Evolutionary conservation across 2,329 filamentous ascomycete species (phyloP).

Genomic region (Fusarium nurragi): DNA sequence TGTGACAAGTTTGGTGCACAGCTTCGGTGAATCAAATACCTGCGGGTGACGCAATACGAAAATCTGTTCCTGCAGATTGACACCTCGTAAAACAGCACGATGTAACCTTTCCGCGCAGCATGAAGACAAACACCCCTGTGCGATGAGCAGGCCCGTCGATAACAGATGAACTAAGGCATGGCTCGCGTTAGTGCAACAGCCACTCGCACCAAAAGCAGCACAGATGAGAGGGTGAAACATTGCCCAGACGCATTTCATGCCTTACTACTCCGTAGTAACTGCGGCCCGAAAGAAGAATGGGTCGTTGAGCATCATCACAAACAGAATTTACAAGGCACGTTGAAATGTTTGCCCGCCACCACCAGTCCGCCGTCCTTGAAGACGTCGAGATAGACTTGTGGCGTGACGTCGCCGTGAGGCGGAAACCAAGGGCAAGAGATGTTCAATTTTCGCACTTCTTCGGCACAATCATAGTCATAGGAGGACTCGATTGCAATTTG

Average conservation of each 20-base stretch:
- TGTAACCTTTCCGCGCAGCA: slow-evolving; percentile 28
- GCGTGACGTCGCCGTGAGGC: slow-evolving; percentile 41
- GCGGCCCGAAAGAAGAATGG: slow-evolving; percentile 5
- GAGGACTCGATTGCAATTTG: slow-evolving; percentile 95
- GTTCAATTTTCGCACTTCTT: slow-evolving; percentile 94
- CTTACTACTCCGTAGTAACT: neutral
- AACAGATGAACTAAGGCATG: slow-evolving; percentile 20
- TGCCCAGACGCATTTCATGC: slow-evolving; percentile 20
- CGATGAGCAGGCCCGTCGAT: slow-evolving; percentile 7
- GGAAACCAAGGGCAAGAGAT: slow-evolving; percentile 46
- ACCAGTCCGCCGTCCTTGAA: slow-evolving; percentile 19
- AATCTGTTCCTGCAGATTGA: slow-evolving; percentile 20
- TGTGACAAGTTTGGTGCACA: neutral
- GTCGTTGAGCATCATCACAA: slow-evolving; percentile 13
- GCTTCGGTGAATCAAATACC: neutral
- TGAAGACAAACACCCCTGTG: slow-evolving; percentile 3
- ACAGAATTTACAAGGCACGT: slow-evolving; percentile 7
- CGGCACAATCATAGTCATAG: slow-evolving; percentile 95
- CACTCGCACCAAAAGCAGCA: slow-evolving; percentile 1
- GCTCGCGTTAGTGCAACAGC: neutral
- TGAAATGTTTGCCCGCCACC: slow-evolving; percentile 47
- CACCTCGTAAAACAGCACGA: slow-evolving; percentile 13
- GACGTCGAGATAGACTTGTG: slow-evolving; percentile 27
- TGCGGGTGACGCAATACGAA: neutral
- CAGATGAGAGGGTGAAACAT: slow-evolving; percentile 31